A percentile compares a stretch with the other conserved stretches of the same genome.
Conservation (phyloP, 2,329 filamentous ascomycete genomes). For the Diaporthe sp. region DNA sequence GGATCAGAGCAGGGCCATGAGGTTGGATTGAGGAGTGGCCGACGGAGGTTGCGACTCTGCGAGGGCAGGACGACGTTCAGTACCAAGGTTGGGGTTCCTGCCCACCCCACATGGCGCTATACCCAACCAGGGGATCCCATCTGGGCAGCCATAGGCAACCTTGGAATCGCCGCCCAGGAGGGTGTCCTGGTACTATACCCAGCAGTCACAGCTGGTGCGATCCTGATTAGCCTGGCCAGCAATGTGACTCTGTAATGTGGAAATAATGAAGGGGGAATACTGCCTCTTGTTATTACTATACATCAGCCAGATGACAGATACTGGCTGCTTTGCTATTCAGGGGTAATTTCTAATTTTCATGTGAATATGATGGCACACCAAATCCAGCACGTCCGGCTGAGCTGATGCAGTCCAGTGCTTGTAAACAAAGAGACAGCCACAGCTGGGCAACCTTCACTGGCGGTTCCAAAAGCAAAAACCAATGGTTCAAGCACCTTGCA, state of each 20-base stretch:
- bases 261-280: background rate
- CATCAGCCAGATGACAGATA: background rate
- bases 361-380: background rate
- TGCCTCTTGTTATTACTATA: background rate
- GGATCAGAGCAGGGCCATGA: background rate
- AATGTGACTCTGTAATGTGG: constrained; percentile 19
- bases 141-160: background rate
- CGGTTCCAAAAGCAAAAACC: background rate
- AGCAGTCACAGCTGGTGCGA: background rate
- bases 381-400: background rate
- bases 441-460: background rate
- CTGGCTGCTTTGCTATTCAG: background rate
- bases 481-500: background rate
- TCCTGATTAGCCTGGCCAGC: background rate
- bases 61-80: background rate
- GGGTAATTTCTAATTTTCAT: background rate
- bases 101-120: constrained; percentile 5
- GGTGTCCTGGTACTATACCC: background rate
- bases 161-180: background rate
- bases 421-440: constrained; percentile 10
- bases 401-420: background rate
- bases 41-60: background rate
- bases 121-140: constrained; percentile 3
- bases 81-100: constrained; percentile 5
- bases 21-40: constrained; percentile 21